Conservation (phyloP, 768 basidiomycete species). For the Sistotremastrum niveocremeum region DNA sequence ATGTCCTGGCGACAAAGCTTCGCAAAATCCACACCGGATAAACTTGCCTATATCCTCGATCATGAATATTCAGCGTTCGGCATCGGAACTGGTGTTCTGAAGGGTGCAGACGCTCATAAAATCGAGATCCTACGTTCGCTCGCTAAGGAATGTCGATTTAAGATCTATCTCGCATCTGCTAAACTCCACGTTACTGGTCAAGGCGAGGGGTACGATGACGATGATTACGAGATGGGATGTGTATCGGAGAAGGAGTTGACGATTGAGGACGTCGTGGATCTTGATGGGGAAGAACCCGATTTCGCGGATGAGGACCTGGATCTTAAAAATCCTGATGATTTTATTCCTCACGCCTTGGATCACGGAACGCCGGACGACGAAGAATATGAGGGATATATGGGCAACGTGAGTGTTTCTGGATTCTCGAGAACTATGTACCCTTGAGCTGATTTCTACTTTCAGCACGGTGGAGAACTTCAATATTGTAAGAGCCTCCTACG, state of each 20-base stretch:
- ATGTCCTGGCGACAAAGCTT: constrained; percentile 21
- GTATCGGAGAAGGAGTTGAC: constrained; percentile 2
- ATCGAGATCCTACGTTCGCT: constrained; percentile 19
- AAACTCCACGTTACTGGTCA: constrained; percentile 14
- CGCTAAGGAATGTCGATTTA: constrained; percentile 21
- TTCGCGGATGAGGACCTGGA: constrained; percentile 5
- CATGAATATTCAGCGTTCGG: constrained; percentile 21
- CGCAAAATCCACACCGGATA: constrained; percentile 1
- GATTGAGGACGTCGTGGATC: constrained; percentile 21
- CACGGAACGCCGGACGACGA: constrained; percentile 19
- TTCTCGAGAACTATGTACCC: constrained; percentile 11
- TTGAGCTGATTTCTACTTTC: constrained; percentile 2
- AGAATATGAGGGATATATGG: constrained; percentile 29
- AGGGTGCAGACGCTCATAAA: constrained; percentile 26
- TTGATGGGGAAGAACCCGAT: not conserved
- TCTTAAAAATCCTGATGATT: constrained; percentile 11
- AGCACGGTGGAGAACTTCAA: constrained; percentile 3
- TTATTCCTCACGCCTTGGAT: constrained; percentile 25
- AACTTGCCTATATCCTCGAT: constrained; percentile 20
- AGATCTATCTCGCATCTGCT: constrained; percentile 24
- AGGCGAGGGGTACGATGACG: no score
- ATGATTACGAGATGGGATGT: not conserved
- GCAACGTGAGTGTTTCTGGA: constrained; percentile 20
- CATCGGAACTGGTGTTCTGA: constrained; percentile 17
- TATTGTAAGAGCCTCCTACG: constrained; percentile 13